Evolutionary conservation across 139 green algal genomes (phyloP).

Genomic region (Eudorina sp.): DNA sequence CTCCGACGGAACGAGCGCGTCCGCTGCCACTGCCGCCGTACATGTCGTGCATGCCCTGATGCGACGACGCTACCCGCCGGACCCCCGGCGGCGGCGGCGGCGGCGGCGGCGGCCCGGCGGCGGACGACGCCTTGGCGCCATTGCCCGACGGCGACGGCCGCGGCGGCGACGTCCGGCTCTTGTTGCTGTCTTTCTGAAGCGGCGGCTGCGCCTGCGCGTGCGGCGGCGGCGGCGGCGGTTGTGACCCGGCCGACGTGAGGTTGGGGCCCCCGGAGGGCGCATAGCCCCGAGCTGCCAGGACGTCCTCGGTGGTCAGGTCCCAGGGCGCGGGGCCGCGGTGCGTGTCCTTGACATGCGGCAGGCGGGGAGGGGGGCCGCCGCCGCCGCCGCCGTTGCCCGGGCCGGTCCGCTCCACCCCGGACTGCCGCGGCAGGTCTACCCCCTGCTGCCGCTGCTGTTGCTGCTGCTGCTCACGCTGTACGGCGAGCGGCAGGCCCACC

Average conservation of each 20-base stretch:
- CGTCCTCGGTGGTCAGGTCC: neutral
- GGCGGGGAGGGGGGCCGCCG: neutral
- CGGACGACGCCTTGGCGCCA: too few species aligned
- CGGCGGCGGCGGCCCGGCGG: too few species aligned
- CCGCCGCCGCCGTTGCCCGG: neutral
- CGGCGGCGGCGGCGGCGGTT: neutral
- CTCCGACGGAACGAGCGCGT: neutral
- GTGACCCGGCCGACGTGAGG: too few species aligned
- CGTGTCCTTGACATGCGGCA: neutral
- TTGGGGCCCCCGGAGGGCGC: too few species aligned
- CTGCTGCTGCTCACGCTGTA: neutral
- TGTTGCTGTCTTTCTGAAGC: neutral
- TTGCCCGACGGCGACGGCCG: too few species aligned
- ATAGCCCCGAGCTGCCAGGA: neutral
- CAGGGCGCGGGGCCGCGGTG: conserved; percentile 15
- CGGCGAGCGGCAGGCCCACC: neutral
- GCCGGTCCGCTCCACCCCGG: neutral
- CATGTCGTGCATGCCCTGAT: neutral
- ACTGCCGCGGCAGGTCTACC: neutral
- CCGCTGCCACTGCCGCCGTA: neutral
- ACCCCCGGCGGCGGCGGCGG: neutral
- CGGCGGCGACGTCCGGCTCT: neutral
- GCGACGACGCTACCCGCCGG: neutral
- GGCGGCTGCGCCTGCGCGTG: neutral
- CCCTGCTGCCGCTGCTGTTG: neutral